phyloP scores from a whole-genome alignment of 805 yeast species.

The Suhomyces sp. region DNA sequence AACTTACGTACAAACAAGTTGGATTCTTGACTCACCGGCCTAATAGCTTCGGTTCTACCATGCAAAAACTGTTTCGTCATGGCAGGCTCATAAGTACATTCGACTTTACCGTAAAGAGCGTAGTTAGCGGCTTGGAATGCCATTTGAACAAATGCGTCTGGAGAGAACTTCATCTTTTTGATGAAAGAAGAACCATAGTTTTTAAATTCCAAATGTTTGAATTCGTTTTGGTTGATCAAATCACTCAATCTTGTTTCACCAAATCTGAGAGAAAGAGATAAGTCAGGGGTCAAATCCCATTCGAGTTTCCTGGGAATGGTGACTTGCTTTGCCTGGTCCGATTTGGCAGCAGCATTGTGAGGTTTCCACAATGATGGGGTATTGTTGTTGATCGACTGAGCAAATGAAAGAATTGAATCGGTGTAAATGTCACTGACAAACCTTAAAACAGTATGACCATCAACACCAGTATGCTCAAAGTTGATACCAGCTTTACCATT shows the following conservation, averaged over 20 bases:
- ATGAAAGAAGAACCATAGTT: slow-evolving; percentile 72
- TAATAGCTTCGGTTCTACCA: slow-evolving; percentile 90
- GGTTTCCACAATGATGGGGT: slow-evolving; percentile 68
- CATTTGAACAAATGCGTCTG: slow-evolving; percentile 94
- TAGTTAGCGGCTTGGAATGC: slow-evolving; percentile 90
- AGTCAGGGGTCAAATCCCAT: slow-evolving; percentile 77
- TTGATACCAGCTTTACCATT: slow-evolving; percentile 92
- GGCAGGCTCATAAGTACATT: slow-evolving; percentile 93
- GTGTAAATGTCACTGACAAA: slow-evolving; percentile 89
- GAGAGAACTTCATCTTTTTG: slow-evolving; percentile 82
- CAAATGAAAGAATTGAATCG: slow-evolving; percentile 84
- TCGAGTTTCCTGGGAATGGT: slow-evolving; percentile 84
- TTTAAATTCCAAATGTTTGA: slow-evolving; percentile 72
- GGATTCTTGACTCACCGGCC: slow-evolving; percentile 79
- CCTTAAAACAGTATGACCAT: slow-evolving; percentile 89
- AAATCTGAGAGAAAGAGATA: slow-evolving; percentile 76
- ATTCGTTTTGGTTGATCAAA: slow-evolving; percentile 85
- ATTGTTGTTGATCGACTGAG: slow-evolving; percentile 72
- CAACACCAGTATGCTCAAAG: slow-evolving; percentile 93
- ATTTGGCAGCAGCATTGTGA: slow-evolving; percentile 10
- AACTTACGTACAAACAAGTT: slow-evolving; percentile 80
- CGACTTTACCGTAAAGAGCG: slow-evolving; percentile 88
- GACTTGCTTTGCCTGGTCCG: slow-evolving; percentile 37
- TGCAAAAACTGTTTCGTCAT: slow-evolving; percentile 87
- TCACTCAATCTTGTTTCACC: slow-evolving; percentile 89